Base-by-base conservation (phyloP, 2,329 filamentous ascomycete species). In the Arthrobotrys conoides region DNA sequence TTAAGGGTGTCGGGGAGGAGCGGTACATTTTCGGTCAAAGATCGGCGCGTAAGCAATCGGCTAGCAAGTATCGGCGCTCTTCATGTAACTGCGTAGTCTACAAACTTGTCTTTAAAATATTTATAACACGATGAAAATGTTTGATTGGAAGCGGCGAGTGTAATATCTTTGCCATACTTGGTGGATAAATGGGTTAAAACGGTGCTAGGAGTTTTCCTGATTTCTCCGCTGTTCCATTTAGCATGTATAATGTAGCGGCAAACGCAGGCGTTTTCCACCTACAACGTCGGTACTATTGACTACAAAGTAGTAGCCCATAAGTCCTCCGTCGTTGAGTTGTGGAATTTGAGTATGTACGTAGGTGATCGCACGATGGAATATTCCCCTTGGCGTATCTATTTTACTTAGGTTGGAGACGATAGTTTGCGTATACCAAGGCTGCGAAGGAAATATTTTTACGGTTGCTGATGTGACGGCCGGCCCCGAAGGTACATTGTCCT, bases 391-490 rank as follows among this genome's bases (percentile, higher is more conserved):
- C 12, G 61, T 65, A 16, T 65, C 61, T 33, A 65, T 36, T 5
- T 3, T 30, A 38, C 18, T 65, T 10, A 65, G 41, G 18, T 65
- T 65, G n/a, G 49, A 65, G 41, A 48, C 1, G 20, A 65, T 1
- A 20, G 20, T 49, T 20, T 48, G 24, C 16, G 41, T 33, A 10
- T 48, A 65, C 41, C 44, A 65, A 27, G 27, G 44, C n/a, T 49
- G 18, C 3, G 41, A 65, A 18, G 61, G 38, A 20, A 46, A 65
- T 65, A 49, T 4, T 36, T 65, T 65, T 49, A 65, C 22, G 27
- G 61, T 65, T 6, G 44, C 61, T 30, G 38, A 65, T 48, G 61
- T 48, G 5, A 65, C 61, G 8, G 49, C 61, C 61, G 8, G 49
- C 61, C 0, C 61, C 41, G 16, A 65, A 65, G 2, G 41, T 65